Percentiles rank a stretch among this genome's conserved stretches.
Evolutionary conservation across 441 rosid species (phyloP).

Genomic region (Gossypium davidsonii): DNA sequence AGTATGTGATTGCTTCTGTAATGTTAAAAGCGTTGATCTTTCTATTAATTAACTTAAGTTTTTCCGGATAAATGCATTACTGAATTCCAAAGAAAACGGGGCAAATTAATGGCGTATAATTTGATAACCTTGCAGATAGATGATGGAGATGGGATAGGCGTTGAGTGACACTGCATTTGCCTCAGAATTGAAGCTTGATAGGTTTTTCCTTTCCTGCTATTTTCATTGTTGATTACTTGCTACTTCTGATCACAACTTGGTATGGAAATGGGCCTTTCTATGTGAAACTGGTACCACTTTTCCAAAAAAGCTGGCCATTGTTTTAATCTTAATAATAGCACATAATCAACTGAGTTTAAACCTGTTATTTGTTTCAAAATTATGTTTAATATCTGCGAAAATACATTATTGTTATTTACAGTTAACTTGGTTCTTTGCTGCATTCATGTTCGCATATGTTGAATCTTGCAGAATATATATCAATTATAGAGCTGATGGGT

Average conservation of each 20-base stretch:
- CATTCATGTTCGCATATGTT: constrained; percentile 12
- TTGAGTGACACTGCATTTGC: neutral
- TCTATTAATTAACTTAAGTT: neutral
- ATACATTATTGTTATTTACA: neutral
- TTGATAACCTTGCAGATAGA: neutral
- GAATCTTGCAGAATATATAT: constrained; percentile 20
- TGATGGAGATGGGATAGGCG: neutral
- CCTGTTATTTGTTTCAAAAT: neutral
- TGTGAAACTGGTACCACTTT: neutral
- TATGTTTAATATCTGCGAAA: neutral
- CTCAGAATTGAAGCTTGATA: neutral
- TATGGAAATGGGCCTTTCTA: neutral
- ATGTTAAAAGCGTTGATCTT: neutral
- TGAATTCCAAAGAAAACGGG: neutral
- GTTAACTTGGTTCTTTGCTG: neutral
- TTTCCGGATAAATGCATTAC: neutral
- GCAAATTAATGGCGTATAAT: neutral
- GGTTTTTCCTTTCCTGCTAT: neutral
- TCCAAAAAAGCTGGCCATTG: neutral
- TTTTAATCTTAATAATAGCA: neutral
- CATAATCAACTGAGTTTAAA: neutral
- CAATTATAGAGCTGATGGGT: constrained; percentile 42
- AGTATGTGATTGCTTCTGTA: neutral
- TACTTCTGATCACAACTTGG: neutral
- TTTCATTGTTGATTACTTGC: neutral